Percentiles rank a stretch among this genome's conserved stretches.
phyloP scores from a whole-genome alignment of 1,284 basidiomycete genomes.

The Cutaneotrichosporon cutaneum region DNA sequence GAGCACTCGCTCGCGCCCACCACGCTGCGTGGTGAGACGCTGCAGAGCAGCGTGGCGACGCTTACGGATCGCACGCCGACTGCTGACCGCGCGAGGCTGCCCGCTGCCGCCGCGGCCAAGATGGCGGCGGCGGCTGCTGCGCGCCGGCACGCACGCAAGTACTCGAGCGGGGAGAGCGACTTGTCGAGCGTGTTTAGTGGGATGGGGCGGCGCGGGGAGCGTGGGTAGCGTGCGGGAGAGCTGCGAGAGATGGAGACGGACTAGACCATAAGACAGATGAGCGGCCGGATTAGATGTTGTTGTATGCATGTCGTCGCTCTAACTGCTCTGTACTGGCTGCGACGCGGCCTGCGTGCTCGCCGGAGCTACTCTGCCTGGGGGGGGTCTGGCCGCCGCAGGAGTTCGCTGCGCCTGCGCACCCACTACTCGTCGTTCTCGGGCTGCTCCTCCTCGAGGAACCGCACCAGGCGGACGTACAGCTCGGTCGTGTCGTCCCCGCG shows the following conservation, averaged over 20 bases:
- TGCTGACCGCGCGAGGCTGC: slow-evolving; percentile 7
- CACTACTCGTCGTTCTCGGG: slow-evolving; percentile 52
- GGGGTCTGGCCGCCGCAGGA: too few species aligned
- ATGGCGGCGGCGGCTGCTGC: neutral
- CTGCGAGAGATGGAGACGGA: too few species aligned
- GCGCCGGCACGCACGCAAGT: slow-evolving; percentile 8
- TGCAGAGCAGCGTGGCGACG: slow-evolving; percentile 20
- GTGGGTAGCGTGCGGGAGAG: neutral
- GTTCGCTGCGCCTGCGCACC: neutral
- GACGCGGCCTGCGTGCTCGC: neutral
- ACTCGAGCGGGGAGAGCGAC: slow-evolving; percentile 25
- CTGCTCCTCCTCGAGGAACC: slow-evolving; percentile 89
- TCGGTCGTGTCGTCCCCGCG: slow-evolving; percentile 93
- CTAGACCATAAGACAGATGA: too few species aligned
- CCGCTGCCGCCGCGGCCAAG: neutral
- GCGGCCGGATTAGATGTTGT: slow-evolving; percentile 16
- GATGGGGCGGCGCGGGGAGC: neutral
- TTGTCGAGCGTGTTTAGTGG: slow-evolving; percentile 11
- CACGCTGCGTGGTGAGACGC: slow-evolving; percentile 25
- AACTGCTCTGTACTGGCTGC: neutral
- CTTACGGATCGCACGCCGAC: slow-evolving; percentile 24
- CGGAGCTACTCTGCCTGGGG: too few species aligned
- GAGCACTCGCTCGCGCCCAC: slow-evolving; percentile 25
- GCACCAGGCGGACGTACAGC: slow-evolving; percentile 82
- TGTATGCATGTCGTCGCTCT: slow-evolving; percentile 18